Evolutionary conservation across 495 filamentous ascomycete genomes (phyloP), one percentile per base, ranked within the genome.

Genomic region (Hyaloscypha variabilis): DNA sequence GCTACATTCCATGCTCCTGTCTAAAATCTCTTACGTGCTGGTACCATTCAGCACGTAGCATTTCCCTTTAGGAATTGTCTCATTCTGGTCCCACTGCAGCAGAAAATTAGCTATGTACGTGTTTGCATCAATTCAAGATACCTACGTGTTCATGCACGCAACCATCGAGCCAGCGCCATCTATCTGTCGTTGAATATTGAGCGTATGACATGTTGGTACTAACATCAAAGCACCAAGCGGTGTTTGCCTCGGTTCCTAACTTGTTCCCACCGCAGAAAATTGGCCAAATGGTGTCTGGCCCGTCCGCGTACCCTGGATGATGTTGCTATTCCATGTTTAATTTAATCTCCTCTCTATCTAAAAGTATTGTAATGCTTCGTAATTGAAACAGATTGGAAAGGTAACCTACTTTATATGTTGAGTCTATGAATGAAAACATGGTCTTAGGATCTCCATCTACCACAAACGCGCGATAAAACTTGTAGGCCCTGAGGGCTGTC

Each of bases 171-270:
- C 78, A 81, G 26, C 71, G 67, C 79, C 79, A 81, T 61, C 79
- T 59, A 62, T 80, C 79, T 2, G 75, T 75, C 2, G 73, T 77
- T 39, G 75, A 77, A 68, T 81, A 81, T 61, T 69, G 71, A 0
- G 79, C 78, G 56, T 79, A 81, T 49, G 77, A 79, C 79, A 81
- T 81, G 70, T 80, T 80, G 1, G 79, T 81, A 69, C 69, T 74
- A 23, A 77, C 73, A 62, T 79, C 78, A 58, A 79, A 81, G 66
- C 77, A 81, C 77, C 77, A 79, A 10, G 68, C 50, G 4, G 77
- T 81, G 69, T 65, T 75, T 39, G 59, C 6, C 60, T 81, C 77
- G 55, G 49, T 77, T 49, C 76, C 78, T n/a, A 79, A 70, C 59
- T 75, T 77, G 17, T 62, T 73, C 0, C 78, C 78, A 54, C 58